Base-by-base conservation (phyloP, 2,329 filamentous ascomycete genomes). In the Cadophora malorum region DNA sequence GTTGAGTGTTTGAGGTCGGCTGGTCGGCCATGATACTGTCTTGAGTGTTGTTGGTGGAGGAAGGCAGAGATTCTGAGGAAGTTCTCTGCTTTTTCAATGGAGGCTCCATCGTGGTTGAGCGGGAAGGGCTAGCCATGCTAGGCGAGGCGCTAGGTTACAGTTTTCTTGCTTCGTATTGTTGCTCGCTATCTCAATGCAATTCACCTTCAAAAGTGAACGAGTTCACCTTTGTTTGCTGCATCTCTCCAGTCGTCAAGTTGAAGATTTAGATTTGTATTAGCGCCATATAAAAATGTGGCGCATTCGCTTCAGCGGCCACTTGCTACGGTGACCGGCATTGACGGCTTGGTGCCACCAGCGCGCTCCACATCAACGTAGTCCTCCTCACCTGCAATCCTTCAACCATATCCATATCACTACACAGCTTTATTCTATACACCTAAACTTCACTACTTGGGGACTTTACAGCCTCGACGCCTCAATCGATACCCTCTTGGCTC, bases 51-150 rank as follows among this genome's bases (percentile, higher is more conserved):
- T 9, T 19, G 45, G n/a, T 12, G 12, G 28, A 23, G 45, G 59
- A 49, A 50, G 33, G 56, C 14, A 56, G 63, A 50, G 70, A 63
- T 21, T 45, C 59, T 58, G 66, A 50, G 28, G 64, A 69, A 19
- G 70, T 67, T 62, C 66, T 73, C 65, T 70, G 70, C 23, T 67
- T 66, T 64, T 75, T 75, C 19, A 64, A 53, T 16, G 71, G 73
- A 64, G 69, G 72, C 55, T 70, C 69, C 67, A 52, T 38, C 23
- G 49, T 50, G 52, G 28, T 41, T 45, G 38, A 12, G 9, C 35
- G 62, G 16, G 63, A 58, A 63, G 52, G 41, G 63, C 70, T 73
- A 71, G 70, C 61, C 72, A 74, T 74, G 16, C 61, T 73, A 50
- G 70, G 56, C 25, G 52, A 66, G 23, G 47, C 7, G 28, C 38